Conservation (phyloP, 495 filamentous ascomycete genomes). For the Cudoniella acicularis region DNA sequence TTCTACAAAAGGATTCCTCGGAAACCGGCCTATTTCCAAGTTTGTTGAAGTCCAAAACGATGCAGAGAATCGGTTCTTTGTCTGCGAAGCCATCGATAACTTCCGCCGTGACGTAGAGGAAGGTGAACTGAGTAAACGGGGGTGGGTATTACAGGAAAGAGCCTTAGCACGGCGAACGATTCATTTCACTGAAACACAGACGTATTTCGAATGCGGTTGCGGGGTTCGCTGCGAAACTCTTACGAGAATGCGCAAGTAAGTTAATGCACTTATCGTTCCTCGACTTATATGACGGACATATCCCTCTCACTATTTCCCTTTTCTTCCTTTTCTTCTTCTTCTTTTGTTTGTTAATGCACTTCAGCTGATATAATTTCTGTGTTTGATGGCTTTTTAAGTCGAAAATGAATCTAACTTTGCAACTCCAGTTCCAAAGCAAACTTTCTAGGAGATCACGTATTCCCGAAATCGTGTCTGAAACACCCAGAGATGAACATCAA, state of each 20-base stretch:
- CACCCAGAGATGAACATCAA: not conserved
- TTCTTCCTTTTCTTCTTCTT: too few species aligned
- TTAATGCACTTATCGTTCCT: too few species aligned
- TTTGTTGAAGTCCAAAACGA: not conserved
- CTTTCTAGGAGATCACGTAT: constrained; percentile 35
- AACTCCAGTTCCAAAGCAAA: constrained; percentile 14
- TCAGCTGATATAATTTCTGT: too few species aligned
- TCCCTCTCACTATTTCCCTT: too few species aligned
- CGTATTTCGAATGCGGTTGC: constrained; percentile 23
- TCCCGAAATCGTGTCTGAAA: constrained; percentile 28
- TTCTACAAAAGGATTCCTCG: constrained; percentile 19
- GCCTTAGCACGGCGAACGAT: constrained; percentile 7
- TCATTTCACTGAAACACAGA: constrained; percentile 10
- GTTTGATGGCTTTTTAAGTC: too few species aligned
- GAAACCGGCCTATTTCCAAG: not conserved
- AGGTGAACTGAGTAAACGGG: constrained; percentile 29
- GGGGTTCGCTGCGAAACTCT: constrained; percentile 32
- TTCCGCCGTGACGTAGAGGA: constrained; percentile 32
- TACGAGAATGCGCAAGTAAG: constrained; percentile 9
- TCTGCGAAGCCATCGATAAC: constrained; percentile 29
- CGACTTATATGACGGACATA: too few species aligned
- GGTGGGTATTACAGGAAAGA: constrained; percentile 19
- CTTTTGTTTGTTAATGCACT: too few species aligned
- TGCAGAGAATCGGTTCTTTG: not conserved
- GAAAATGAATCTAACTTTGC: constrained; percentile 1